These are phyloP conservation scores for Trichosanthes truncata DNA, from an alignment of 306 rosid genomes.

Conservation along the genomic window DNA sequence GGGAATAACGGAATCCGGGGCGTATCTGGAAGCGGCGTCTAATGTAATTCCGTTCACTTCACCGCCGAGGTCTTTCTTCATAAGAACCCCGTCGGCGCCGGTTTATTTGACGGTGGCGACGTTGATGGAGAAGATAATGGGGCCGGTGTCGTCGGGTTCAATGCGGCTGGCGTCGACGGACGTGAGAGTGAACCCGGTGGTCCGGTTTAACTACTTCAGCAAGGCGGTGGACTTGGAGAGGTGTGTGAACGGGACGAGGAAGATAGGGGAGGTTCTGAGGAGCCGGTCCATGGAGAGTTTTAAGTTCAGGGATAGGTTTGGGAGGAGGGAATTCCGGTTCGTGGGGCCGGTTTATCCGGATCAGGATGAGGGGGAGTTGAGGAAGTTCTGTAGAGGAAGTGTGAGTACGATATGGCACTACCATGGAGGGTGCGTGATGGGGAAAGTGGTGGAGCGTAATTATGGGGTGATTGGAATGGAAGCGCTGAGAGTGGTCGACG, in stretches of 20 bases:
- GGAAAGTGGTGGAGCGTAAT: constrained; percentile 64
- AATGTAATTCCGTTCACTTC: constrained; percentile 52
- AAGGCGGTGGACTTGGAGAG: constrained; percentile 43
- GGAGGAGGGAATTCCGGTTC: constrained; percentile 49
- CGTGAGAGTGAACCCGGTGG: constrained; percentile 46
- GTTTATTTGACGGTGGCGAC: constrained; percentile 65
- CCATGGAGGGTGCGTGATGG: constrained; percentile 82
- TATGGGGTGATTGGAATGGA: constrained; percentile 39
- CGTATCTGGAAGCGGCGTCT: constrained; percentile 78
- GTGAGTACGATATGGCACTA: constrained; percentile 94
- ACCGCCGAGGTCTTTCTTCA: constrained; percentile 36
- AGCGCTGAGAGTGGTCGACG: constrained; percentile 69
- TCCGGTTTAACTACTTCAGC: constrained; percentile 73
- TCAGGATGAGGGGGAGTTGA: constrained; percentile 30
- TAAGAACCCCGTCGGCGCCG: constrained; percentile 36
- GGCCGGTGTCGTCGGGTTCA: constrained; percentile 55
- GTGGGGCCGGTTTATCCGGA: constrained; percentile 67
- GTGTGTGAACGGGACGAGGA: constrained; percentile 70
- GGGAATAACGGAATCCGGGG: constrained; percentile 66
- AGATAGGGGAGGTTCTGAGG: constrained; percentile 43
- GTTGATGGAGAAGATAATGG: constrained; percentile 56
- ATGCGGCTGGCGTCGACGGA: constrained; percentile 54
- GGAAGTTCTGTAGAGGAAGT: constrained; percentile 59
- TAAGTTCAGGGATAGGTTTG: constrained; percentile 45
- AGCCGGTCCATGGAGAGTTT: constrained; percentile 56